phyloP scores from a whole-genome alignment of 768 basidiomycete species.

The Panellus pusillus region DNA sequence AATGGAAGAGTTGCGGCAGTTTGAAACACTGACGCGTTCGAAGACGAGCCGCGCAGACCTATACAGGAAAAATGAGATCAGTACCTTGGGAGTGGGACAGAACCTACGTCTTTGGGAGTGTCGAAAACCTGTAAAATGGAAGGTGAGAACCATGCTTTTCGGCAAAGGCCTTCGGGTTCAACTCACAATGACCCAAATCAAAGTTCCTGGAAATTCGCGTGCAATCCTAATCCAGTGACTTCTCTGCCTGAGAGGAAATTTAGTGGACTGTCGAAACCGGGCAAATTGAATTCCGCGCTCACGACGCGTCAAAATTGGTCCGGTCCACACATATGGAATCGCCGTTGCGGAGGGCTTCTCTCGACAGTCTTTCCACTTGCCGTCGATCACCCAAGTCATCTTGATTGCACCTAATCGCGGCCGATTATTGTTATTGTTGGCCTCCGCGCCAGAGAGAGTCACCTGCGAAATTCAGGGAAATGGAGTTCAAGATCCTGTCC shows the following conservation, averaged over 20 bases:
- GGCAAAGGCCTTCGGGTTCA: background rate
- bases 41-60: constrained; percentile 67
- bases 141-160: constrained; percentile 7
- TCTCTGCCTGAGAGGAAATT: constrained; percentile 45
- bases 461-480: constrained; percentile 58
- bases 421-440: too few species aligned
- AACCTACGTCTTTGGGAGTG: constrained; percentile 68
- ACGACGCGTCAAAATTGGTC: constrained; percentile 72
- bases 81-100: background rate
- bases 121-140: constrained; percentile 49
- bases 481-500: constrained; percentile 65
- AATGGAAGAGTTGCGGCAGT: constrained; percentile 1
- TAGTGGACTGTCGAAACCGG: background rate
- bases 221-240: constrained; percentile 77
- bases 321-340: constrained; percentile 78
- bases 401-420: constrained; percentile 55
- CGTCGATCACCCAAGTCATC: constrained; percentile 74
- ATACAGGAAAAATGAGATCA: constrained; percentile 20
- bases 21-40: constrained; percentile 48
- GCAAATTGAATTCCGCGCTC: constrained; percentile 27
- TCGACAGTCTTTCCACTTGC: constrained; percentile 61
- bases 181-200: constrained; percentile 62
- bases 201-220: constrained; percentile 59
- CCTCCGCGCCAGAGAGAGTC: too few species aligned
- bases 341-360: constrained; percentile 52